These are phyloP conservation scores for Hyaloperonospora arabidopsidis DNA, from an alignment of 352 stramenopile species.

Conservation along the genomic window DNA sequence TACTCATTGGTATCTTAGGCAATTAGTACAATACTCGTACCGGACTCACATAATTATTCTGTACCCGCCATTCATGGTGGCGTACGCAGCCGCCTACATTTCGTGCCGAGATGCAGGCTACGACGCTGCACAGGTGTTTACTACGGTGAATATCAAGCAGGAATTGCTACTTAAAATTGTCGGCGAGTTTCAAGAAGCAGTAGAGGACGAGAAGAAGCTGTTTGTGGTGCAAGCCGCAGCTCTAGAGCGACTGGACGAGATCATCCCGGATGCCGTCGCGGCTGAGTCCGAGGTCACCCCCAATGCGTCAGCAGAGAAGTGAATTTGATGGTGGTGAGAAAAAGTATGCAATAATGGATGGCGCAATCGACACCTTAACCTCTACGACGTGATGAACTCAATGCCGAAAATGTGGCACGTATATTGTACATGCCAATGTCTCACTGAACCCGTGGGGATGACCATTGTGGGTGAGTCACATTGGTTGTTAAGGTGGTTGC, in stretches of 20 bases:
- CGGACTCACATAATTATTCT: conserved; percentile 82
- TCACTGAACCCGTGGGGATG: too few species aligned
- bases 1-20: conserved; percentile 29
- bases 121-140: conserved; percentile 68
- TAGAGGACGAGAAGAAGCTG: conserved; percentile 70
- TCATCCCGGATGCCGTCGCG: conserved; percentile 55
- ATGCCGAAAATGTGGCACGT: too few species aligned
- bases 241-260: conserved; percentile 73
- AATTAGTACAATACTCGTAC: conserved; percentile 84
- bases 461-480: too few species aligned
- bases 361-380: too few species aligned
- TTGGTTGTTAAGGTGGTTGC: too few species aligned
- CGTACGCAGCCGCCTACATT: conserved; percentile 75
- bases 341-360: too few species aligned
- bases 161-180: conserved; percentile 77
- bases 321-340: neutral
- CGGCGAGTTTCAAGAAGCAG: conserved; percentile 60
- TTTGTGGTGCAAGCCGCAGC: conserved; percentile 49
- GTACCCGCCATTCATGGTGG: conserved; percentile 84
- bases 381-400: too few species aligned
- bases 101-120: conserved; percentile 70
- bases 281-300: conserved; percentile 25
- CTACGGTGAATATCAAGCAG: conserved; percentile 75
- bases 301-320: conserved; percentile 27
- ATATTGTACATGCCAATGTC: too few species aligned